phyloP scores from a whole-genome alignment of 495 filamentous ascomycete genomes.

The Hypoxylon lienhwacheense region DNA sequence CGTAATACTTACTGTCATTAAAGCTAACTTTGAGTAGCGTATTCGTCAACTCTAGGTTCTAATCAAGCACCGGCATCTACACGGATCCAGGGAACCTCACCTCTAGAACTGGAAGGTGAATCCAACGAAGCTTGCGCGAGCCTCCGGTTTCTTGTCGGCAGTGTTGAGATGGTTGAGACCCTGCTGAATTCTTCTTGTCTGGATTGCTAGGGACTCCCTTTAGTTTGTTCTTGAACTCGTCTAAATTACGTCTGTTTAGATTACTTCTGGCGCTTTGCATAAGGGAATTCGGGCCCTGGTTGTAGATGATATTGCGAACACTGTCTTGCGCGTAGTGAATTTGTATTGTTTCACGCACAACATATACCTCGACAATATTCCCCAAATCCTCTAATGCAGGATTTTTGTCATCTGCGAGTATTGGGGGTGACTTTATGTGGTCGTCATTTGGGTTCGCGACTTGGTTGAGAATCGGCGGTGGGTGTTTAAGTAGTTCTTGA shows the following conservation, averaged over 20 bases:
- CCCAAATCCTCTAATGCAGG: background rate
- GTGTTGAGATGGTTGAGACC: too few species aligned
- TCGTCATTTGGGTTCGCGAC: constrained; percentile 11
- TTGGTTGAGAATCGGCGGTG: constrained; percentile 10
- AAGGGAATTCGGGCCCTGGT: constrained; percentile 5
- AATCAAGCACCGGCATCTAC: background rate
- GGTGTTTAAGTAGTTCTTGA: constrained; percentile 5
- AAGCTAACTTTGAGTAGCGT: background rate
- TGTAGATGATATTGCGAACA: constrained; percentile 12
- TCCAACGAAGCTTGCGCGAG: constrained; percentile 18
- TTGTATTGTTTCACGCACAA: background rate
- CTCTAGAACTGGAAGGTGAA: constrained; percentile 21
- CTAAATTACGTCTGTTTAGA: background rate
- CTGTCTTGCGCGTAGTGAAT: constrained; percentile 5
- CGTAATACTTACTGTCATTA: constrained; percentile 7
- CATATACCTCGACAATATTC: constrained; percentile 14
- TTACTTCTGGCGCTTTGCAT: constrained; percentile 2
- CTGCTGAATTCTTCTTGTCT: too few species aligned
- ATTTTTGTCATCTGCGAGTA: background rate
- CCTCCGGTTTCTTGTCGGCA: too few species aligned
- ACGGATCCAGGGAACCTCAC: background rate
- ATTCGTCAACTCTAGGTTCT: background rate
- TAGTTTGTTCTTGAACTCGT: constrained; percentile 2
- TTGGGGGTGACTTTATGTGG: background rate
- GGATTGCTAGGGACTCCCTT: background rate